phyloP scores from a whole-genome alignment of 2,329 filamentous ascomycete genomes.

The Xylariaceae sp. region DNA sequence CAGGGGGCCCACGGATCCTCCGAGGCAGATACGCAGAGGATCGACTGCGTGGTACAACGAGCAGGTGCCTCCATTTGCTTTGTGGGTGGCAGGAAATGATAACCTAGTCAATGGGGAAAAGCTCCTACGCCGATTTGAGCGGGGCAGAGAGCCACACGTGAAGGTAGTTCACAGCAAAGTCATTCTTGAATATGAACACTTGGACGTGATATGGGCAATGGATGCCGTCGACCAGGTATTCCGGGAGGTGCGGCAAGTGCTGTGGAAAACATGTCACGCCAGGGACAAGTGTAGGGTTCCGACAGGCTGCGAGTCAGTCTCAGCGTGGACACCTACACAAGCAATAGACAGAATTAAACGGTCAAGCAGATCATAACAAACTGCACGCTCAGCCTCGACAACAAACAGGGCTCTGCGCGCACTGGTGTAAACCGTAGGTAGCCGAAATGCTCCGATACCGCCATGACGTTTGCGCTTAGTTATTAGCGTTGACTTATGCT shows the following conservation, averaged over 20 bases:
- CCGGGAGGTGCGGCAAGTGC: conserved; percentile 69
- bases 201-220: conserved; percentile 94
- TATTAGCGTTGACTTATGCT: too few species aligned
- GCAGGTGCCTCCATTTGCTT: conserved; percentile 73
- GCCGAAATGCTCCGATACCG: too few species aligned
- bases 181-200: conserved; percentile 84
- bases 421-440: too few species aligned
- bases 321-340: conserved; percentile 36
- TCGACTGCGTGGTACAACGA: conserved; percentile 76
- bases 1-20: conserved; percentile 25
- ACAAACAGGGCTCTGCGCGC: too few species aligned
- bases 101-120: conserved; percentile 77
- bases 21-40: conserved; percentile 42
- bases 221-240: conserved; percentile 81
- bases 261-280: conserved; percentile 71
- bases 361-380: conserved; percentile 31
- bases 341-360: conserved; percentile 25
- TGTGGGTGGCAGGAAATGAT: conserved; percentile 84
- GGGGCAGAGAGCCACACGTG: conserved; percentile 76
- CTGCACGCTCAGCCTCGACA: too few species aligned
- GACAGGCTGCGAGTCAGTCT: conserved; percentile 54
- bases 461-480: too few species aligned
- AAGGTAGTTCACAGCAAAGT: conserved; percentile 75
- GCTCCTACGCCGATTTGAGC: conserved; percentile 68
- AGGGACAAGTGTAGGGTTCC: conserved; percentile 59